Percentiles rank a stretch among this genome's conserved stretches.
phyloP scores from a whole-genome alignment of 2,329 filamentous ascomycete species.

The Nigrospora osmanthi region DNA sequence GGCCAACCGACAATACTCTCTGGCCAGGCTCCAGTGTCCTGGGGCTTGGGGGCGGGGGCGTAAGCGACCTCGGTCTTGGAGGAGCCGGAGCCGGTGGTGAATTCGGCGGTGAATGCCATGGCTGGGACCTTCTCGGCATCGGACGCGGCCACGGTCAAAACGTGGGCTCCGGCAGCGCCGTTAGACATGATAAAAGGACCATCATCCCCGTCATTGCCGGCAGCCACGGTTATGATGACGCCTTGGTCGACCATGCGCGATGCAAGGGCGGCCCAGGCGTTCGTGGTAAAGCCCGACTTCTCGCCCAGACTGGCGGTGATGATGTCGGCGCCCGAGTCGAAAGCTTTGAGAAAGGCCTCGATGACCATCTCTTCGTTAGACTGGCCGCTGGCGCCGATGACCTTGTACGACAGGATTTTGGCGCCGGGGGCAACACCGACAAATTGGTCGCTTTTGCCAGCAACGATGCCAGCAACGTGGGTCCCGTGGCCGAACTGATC shows the following conservation, averaged over 20 bases:
- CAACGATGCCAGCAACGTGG: constrained; percentile 22
- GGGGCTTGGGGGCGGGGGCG: too few species aligned
- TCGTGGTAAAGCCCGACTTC: constrained; percentile 25
- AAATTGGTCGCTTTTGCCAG: constrained; percentile 15
- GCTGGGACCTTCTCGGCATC: constrained; percentile 20
- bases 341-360: constrained; percentile 25
- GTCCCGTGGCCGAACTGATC: constrained; percentile 19
- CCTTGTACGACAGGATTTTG: constrained; percentile 18
- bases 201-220: constrained; percentile 40
- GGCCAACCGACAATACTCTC: too few species aligned
- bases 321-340: constrained; percentile 28
- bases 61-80: constrained; percentile 14
- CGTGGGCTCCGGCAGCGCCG: constrained; percentile 31
- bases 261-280: constrained; percentile 29
- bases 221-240: constrained; percentile 40
- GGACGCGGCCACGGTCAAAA: constrained; percentile 35
- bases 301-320: constrained; percentile 33
- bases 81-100: constrained; percentile 12
- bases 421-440: constrained; percentile 20
- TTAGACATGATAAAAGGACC: constrained; percentile 38
- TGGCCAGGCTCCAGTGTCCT: too few species aligned
- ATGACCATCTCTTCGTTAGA: constrained; percentile 23
- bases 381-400: constrained; percentile 9
- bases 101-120: constrained; percentile 21
- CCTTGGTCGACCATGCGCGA: constrained; percentile 33